Conservation (phyloP, 495 filamentous ascomycete species). For the Lepidopterella palustris region DNA sequence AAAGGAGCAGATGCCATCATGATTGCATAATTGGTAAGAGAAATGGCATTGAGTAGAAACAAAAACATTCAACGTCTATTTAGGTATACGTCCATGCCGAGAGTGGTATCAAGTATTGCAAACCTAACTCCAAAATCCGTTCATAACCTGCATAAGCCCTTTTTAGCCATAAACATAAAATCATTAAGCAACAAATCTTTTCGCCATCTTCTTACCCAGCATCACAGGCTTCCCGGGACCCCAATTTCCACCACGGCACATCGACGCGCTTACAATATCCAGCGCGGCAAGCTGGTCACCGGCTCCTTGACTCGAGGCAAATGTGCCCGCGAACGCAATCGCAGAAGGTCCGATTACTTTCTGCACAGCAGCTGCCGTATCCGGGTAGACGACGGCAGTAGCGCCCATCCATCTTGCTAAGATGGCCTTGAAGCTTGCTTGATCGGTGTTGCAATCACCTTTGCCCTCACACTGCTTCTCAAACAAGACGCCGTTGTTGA, state of each 20-base stretch:
- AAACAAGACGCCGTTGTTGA: constrained; percentile 44
- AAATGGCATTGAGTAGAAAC: no score
- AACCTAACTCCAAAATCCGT: background rate
- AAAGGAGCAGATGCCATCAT: no score
- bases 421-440: constrained; percentile 67
- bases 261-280: constrained; percentile 39
- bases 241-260: background rate
- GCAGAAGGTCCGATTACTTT: constrained; percentile 48
- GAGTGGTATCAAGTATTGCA: background rate
- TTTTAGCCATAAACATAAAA: background rate
- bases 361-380: constrained; percentile 47
- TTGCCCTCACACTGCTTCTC: constrained; percentile 63
- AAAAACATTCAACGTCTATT: no score
- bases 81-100: no score
- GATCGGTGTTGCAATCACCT: constrained; percentile 60
- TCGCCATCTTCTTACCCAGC: background rate
- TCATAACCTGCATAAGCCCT: background rate
- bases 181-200: background rate
- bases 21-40: no score
- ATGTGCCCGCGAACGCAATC: constrained; percentile 45
- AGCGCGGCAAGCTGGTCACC: constrained; percentile 53
- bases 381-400: constrained; percentile 57
- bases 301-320: constrained; percentile 41
- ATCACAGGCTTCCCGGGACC: background rate
- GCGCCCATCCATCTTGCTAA: constrained; percentile 62